These are phyloP conservation scores for Rubia peregrina DNA, from an alignment of 305 asterid genomes.

Conservation along the genomic window DNA sequence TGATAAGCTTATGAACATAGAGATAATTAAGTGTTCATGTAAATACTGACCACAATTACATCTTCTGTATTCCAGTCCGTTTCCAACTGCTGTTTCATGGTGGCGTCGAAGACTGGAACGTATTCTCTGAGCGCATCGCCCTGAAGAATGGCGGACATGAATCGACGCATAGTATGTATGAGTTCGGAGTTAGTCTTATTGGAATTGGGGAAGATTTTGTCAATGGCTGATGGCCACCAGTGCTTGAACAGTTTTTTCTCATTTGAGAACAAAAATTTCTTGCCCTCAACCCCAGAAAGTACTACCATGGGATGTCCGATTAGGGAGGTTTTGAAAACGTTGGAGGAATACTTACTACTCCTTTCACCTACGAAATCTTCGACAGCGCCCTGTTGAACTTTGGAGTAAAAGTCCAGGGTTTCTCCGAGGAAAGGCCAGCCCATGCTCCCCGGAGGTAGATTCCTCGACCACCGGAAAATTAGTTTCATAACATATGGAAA, in stretches of 20 bases:
- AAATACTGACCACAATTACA: not conserved
- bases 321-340: not conserved
- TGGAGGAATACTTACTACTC: not conserved
- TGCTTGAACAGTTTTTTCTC: not conserved
- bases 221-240: not conserved
- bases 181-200: not conserved
- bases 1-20: too few relatives aligned
- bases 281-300: not conserved
- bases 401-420: conserved; percentile 3
- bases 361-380: not conserved
- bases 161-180: not conserved
- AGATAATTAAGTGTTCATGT: too few relatives aligned
- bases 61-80: not conserved
- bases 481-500: not conserved
- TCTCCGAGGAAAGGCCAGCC: not conserved
- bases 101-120: not conserved
- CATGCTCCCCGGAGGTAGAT: not conserved
- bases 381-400: not conserved
- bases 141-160: not conserved
- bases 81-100: not conserved
- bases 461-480: not conserved
- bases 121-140: conserved; percentile 6
- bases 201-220: not conserved
- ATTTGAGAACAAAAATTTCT: not conserved
- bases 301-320: not conserved